Base-by-base conservation (phyloP, 345 rosid genomes). In the Limnanthes douglasii region DNA sequence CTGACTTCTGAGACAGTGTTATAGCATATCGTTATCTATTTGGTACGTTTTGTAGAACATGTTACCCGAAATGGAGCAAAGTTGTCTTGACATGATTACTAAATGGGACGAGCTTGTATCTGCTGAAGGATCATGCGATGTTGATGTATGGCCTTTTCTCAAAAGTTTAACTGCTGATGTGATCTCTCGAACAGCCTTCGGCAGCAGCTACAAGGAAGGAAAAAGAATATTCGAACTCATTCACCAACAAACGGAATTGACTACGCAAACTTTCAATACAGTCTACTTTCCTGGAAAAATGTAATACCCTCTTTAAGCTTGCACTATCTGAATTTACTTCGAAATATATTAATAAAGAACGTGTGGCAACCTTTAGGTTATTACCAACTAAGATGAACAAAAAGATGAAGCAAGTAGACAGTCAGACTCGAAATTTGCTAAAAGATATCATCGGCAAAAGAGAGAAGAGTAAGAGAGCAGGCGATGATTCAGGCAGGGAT, bases 171-270 rank as follows among this genome's bases (percentile, higher is more conserved):
- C 64, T 7, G 44, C 58, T 1, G 64, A 59, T 59, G 64, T 59
- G 33, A 59, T 59, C 44, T 59, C 64, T 1, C 54, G 53, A 31
- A 59, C 64, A 40, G 64, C 59, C 30, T 59, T 59, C 42, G 64
- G 64, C 28, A 59, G 64, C 25, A 59, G 64, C 46, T 59, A 52
- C 16, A 41, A 52, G 53, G 64, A 59, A 59, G 64, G 64, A 3
- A 57, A 52, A 45, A 59, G 37, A 15, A 42, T 52, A 1, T 59
- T 59, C 32, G 54, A 52, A 4, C 59, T 59, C 15, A 58, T 51
- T 23, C 59, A 48, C 19, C 59, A 59, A 22, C 11, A 51, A 32
- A 54, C 54, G 22, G 31, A 46, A 48, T 59, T 52, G 23, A 11
- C 41, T 0, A 36, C 46, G 18, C 54, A 59, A 46, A 44, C 50